Evolutionary conservation across 192 early-diverging fungal genomes (phyloP), one percentile per base, ranked within the genome.

Genomic region (Jimgerdemannia lactiflua): DNA sequence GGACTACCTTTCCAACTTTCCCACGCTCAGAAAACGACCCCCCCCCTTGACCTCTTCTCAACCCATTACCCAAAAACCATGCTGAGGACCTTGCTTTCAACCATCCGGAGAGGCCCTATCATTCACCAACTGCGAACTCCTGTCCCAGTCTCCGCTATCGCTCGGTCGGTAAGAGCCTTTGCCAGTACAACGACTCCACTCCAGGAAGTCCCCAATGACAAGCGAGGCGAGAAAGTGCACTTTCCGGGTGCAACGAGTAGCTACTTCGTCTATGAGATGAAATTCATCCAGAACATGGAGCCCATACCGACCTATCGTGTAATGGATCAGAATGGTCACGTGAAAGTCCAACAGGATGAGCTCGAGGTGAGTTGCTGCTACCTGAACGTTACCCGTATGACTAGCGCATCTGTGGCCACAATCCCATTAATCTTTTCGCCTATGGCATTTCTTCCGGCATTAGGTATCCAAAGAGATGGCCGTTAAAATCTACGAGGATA

Each of bases 271-370:
- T 82, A 85, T 78, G 79, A 87, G 20, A 83, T 93, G 63, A 80
- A 84, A 44, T 91, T 95, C 74, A 90, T 86, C 14, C 87, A 90
- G 29, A 86, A 78, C 74, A 84, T 89, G 67, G 89, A 90, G 40
- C 81, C 92, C 11, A 93, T 99, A 44, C 91, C 93, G 29, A 95
- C 98, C 9, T 99, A 97, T 82, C 91, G 95, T 63, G 94, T 99
- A 18, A 93, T 99, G 92, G 95, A 97, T 86, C 89, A 82, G 3
- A 87, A 92, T 42, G 98, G 98, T 20, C 88, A 90, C 44, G 86
- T 97, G 39, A 79, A 93, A 41, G 92, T 93, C 66, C 63, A 87
- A 9, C 81, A 84, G 4, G 81, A 95, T 66, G 94, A 91, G 7
- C 93, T 92, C 20, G 65, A 90, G 72, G 88, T 93, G 78, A n/a